A percentile compares a stretch with the other conserved stretches of the same genome.
Evolutionary conservation across 805 yeast genomes (phyloP).

Genomic region (Candida quercuum): DNA sequence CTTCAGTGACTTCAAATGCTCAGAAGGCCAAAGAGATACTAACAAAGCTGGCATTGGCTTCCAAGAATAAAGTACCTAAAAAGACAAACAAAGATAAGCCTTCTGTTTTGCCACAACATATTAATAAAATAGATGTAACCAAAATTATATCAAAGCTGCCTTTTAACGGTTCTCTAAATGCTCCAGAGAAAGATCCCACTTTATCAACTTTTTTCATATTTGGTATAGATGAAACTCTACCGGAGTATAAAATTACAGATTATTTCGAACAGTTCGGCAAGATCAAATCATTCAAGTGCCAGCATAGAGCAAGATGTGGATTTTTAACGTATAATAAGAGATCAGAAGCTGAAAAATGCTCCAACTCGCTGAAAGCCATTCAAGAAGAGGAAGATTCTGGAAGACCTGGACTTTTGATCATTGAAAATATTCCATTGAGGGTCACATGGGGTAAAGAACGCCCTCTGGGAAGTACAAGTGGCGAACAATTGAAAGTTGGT

Average conservation of each 20-base stretch:
- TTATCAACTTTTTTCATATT: conserved; percentile 65
- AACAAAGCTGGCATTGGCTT: conserved; percentile 31
- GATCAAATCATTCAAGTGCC: conserved; percentile 42
- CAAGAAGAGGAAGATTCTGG: conserved; percentile 7
- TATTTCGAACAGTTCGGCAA: conserved; percentile 42
- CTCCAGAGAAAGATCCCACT: conserved; percentile 31
- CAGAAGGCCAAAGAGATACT: conserved; percentile 49
- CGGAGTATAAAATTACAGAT: conserved; percentile 56
- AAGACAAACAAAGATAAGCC: conserved; percentile 8
- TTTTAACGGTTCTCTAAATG: conserved; percentile 49
- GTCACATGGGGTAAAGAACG: conserved; percentile 50
- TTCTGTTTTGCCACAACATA: conserved; percentile 10
- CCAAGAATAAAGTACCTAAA: conserved; percentile 10
- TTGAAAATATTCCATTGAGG: conserved; percentile 41
- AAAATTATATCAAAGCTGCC: conserved; percentile 60
- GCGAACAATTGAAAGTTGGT: conserved; percentile 44
- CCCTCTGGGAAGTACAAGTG: conserved; percentile 34
- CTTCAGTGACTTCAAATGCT: conserved; percentile 26
- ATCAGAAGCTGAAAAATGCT: conserved; percentile 44
- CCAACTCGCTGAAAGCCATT: too few relatives aligned
- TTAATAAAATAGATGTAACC: conserved; percentile 38
- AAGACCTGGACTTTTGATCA: conserved; percentile 29
- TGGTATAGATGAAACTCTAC: conserved; percentile 63
- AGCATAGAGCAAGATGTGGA: conserved; percentile 60
- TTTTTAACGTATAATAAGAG: conserved; percentile 49